phyloP scores from a whole-genome alignment of 2,329 filamentous ascomycete genomes.

The Didymella segeticola region DNA sequence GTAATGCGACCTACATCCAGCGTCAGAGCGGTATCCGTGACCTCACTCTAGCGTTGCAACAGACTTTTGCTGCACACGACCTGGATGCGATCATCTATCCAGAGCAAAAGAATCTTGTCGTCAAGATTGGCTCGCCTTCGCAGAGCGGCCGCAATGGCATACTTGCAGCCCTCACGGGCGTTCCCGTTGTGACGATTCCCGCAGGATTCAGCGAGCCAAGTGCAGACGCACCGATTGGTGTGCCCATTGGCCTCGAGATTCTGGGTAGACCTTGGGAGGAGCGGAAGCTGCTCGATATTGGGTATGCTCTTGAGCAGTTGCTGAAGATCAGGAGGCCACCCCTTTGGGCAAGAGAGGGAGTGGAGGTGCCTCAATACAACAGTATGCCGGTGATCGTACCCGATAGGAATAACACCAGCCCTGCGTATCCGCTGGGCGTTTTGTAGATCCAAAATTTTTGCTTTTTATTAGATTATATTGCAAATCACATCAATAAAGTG shows the following conservation, averaged over 20 bases:
- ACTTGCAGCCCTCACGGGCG: conserved; percentile 61
- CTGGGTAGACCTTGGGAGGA: conserved; percentile 65
- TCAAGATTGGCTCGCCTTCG: conserved; percentile 61
- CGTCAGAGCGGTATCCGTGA: conserved; percentile 58
- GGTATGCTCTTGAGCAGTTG: conserved; percentile 58
- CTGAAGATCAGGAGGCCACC: conserved; percentile 57
- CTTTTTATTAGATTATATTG: background rate
- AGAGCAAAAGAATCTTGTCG: conserved; percentile 69
- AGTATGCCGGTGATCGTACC: conserved; percentile 56
- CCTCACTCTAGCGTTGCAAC: conserved; percentile 59
- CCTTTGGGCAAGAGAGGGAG: conserved; percentile 50
- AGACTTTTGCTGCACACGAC: conserved; percentile 57
- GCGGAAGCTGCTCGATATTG: conserved; percentile 60
- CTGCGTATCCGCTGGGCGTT: conserved; percentile 58
- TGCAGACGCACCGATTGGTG: conserved; percentile 60
- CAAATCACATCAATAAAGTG: background rate
- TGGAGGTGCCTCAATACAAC: conserved; percentile 51
- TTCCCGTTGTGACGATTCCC: conserved; percentile 61
- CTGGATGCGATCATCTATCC: conserved; percentile 69
- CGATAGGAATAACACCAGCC: conserved; percentile 51
- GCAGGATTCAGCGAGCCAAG: conserved; percentile 60
- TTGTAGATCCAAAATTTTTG: conserved; percentile 24
- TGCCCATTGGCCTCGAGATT: conserved; percentile 71
- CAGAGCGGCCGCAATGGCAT: conserved; percentile 68
- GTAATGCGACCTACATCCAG: conserved; percentile 58